These are phyloP conservation scores for Trichoderma sp. DNA, from an alignment of 2,329 filamentous ascomycete species.

Conservation along the genomic window DNA sequence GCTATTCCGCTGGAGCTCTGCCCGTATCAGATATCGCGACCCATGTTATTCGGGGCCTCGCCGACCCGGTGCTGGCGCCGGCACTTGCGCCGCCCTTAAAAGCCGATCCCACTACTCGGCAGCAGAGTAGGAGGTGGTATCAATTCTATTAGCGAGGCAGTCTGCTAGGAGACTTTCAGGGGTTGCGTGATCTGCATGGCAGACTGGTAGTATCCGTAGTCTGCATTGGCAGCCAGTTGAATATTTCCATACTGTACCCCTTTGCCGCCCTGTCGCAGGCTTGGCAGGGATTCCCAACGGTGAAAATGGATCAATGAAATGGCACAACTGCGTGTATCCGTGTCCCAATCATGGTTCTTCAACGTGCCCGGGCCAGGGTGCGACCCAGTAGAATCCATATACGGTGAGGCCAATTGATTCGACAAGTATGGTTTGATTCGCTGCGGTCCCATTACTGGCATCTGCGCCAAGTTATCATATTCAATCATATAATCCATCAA, in stretches of 20 bases:
- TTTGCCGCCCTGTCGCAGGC: background rate
- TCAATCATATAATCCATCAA: background rate
- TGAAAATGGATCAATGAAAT: background rate
- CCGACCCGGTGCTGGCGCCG: background rate
- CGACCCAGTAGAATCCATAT: background rate
- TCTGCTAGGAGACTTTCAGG: background rate
- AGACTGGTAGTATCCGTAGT: background rate
- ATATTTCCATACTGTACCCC: background rate
- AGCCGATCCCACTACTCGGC: slow-evolving; percentile 12
- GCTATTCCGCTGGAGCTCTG: background rate
- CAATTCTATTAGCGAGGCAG: background rate
- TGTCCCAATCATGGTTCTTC: background rate
- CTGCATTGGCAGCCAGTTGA: background rate
- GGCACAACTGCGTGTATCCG: background rate
- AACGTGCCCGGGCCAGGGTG: background rate
- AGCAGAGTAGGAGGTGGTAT: background rate
- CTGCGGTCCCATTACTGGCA: background rate
- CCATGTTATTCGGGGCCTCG: background rate
- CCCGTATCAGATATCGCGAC: background rate
- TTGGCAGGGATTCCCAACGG: background rate
- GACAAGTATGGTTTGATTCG: background rate
- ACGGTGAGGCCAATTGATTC: background rate
- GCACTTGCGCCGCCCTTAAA: slow-evolving; percentile 15
- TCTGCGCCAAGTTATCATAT: background rate
- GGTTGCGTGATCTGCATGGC: slow-evolving; percentile 3